Percentiles rank a stretch among this genome's conserved stretches.
These are phyloP conservation scores for Orbilia blumenaviensis DNA, from an alignment of 2,329 filamentous ascomycete genomes.

Conservation along the genomic window DNA sequence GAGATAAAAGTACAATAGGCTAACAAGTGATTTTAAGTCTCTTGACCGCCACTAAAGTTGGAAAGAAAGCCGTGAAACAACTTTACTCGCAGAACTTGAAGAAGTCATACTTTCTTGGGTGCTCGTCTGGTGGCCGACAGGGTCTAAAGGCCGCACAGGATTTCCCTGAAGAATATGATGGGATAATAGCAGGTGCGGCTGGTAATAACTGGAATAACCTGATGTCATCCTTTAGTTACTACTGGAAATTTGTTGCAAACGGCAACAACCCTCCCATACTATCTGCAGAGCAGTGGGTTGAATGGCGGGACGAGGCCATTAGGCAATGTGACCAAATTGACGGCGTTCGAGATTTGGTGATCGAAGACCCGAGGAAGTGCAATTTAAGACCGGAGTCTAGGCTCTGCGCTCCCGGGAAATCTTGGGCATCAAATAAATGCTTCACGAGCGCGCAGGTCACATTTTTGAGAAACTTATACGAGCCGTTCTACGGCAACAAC, in stretches of 20 bases:
- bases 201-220: slow-evolving; percentile 63
- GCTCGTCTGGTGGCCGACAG: slow-evolving; percentile 65
- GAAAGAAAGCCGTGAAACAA: slow-evolving; percentile 25
- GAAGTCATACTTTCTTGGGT: slow-evolving; percentile 65
- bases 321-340: slow-evolving; percentile 66
- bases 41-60: slow-evolving; percentile 18
- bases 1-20: neutral
- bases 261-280: slow-evolving; percentile 58
- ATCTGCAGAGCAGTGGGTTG: slow-evolving; percentile 58
- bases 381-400: slow-evolving; percentile 59
- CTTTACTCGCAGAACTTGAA: slow-evolving; percentile 10
- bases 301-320: slow-evolving; percentile 61
- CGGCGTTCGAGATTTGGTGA: slow-evolving; percentile 64
- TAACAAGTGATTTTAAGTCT: slow-evolving; percentile 9
- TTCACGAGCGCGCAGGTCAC: slow-evolving; percentile 59
- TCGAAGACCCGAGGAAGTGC: slow-evolving; percentile 61
- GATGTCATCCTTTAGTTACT: slow-evolving; percentile 63
- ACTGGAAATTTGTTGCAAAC: slow-evolving; percentile 61
- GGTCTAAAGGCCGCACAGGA: slow-evolving; percentile 64
- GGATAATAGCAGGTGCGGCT: slow-evolving; percentile 63
- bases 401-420: slow-evolving; percentile 56
- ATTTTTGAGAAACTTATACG: slow-evolving; percentile 59
- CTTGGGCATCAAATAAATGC: slow-evolving; percentile 55
- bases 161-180: slow-evolving; percentile 65
- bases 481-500: slow-evolving; percentile 59